Evolutionary conservation across 441 rosid genomes (phyloP).

Genomic region (Viola pubescens): DNA sequence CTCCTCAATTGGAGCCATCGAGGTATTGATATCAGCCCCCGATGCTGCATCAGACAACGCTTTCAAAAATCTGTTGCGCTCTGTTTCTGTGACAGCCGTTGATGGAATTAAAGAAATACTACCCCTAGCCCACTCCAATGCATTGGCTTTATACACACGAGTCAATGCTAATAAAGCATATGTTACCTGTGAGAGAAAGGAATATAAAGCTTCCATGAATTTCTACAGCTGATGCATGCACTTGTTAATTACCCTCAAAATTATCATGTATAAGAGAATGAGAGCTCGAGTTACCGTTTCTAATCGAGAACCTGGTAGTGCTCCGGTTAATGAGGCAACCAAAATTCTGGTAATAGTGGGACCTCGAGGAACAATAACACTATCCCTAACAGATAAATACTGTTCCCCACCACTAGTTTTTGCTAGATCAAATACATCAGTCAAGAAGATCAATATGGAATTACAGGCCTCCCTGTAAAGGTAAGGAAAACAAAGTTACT

Average conservation of each 20-base stretch:
- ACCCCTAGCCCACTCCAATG: constrained; percentile 78
- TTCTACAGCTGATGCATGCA: background rate
- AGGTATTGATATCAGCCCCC: constrained; percentile 55
- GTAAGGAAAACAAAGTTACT: constrained; percentile 1
- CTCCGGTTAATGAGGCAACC: constrained; percentile 86
- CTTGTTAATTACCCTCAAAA: background rate
- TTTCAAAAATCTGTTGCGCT: constrained; percentile 58
- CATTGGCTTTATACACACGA: constrained; percentile 53
- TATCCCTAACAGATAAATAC: constrained; percentile 56
- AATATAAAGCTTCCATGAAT: background rate
- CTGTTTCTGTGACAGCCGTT: constrained; percentile 69
- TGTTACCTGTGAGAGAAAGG: constrained; percentile 42
- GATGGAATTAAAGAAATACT: constrained; percentile 61
- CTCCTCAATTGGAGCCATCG: constrained; percentile 67
- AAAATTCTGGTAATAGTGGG: constrained; percentile 67
- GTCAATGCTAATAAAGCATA: constrained; percentile 69
- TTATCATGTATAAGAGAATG: background rate
- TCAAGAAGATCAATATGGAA: constrained; percentile 88
- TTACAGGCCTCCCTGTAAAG: constrained; percentile 87
- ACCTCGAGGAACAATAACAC: constrained; percentile 79
- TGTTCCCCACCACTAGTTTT: constrained; percentile 59
- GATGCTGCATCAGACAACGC: constrained; percentile 69
- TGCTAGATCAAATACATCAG: constrained; percentile 78
- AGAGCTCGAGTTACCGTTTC: constrained; percentile 48
- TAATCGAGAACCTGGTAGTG: constrained; percentile 89